phyloP scores from a whole-genome alignment of 2,329 filamentous ascomycete genomes.

The Ceratocystis colombiana region DNA sequence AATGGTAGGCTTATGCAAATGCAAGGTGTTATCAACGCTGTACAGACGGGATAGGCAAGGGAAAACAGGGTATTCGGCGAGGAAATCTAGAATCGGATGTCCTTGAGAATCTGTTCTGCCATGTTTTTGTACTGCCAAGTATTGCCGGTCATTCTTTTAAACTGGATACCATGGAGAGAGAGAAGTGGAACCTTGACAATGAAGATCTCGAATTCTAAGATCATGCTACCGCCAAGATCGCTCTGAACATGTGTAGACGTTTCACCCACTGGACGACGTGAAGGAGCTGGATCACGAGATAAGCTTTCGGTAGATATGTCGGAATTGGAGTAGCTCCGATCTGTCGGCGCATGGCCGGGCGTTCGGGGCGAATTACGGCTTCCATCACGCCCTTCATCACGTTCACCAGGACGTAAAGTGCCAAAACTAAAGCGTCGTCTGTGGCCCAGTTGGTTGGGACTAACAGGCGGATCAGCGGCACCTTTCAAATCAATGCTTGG shows the following conservation, averaged over 20 bases:
- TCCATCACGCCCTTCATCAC: conserved; percentile 60
- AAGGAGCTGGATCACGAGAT: conserved; percentile 41
- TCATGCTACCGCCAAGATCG: conserved; percentile 74
- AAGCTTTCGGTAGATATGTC: conserved; percentile 73
- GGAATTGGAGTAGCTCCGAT: conserved; percentile 75
- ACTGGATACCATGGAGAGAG: conserved; percentile 88
- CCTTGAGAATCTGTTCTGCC: conserved; percentile 88
- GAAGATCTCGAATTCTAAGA: conserved; percentile 86
- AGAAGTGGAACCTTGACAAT: conserved; percentile 95
- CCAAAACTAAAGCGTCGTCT: conserved; percentile 76
- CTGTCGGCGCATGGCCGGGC: conserved; percentile 39
- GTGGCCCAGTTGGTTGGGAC: conserved; percentile 47
- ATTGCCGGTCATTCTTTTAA: conserved; percentile 90
- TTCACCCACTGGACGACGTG: conserved; percentile 50
- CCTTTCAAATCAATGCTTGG: conserved; percentile 83
- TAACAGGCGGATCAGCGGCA: conserved; percentile 53
- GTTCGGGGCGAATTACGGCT: conserved; percentile 34
- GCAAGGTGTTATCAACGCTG: conserved; percentile 7
- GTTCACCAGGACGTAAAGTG: conserved; percentile 51
- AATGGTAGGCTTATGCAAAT: conserved; percentile 1
- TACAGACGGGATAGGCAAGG: background rate
- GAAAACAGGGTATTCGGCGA: background rate
- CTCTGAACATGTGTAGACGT: conserved; percentile 87
- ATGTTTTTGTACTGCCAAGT: conserved; percentile 99
- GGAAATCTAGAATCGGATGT: conserved; percentile 53